Evolutionary conservation across 176 grass and related monocot species (phyloP).

Genomic region (Cenchrus fungigraminus): DNA sequence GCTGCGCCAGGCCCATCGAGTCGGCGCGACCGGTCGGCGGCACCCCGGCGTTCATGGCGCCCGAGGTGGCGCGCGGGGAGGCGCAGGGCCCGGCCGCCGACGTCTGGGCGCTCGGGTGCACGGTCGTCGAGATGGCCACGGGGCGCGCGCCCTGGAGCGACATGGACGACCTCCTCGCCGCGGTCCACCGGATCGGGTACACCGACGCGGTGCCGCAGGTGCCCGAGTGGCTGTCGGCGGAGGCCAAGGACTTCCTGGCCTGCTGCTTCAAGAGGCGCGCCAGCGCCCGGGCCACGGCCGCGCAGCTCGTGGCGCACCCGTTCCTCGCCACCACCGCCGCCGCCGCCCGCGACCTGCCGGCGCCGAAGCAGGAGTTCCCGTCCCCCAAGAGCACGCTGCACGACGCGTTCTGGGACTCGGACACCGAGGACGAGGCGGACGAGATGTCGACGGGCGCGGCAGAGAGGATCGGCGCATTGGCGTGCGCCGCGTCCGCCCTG

Average conservation of each 20-base stretch:
- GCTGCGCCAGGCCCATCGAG: constrained; percentile 45
- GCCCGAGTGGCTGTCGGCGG: constrained; percentile 63
- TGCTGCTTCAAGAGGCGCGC: constrained; percentile 56
- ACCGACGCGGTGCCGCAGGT: constrained; percentile 54
- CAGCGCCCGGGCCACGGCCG: constrained; percentile 40
- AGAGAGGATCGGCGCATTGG: constrained; percentile 52
- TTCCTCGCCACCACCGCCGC: constrained; percentile 49
- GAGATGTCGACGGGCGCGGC: constrained; percentile 40
- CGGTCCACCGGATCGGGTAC: constrained; percentile 79
- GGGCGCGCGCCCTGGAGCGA: constrained; percentile 61
- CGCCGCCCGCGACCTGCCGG: constrained; percentile 31
- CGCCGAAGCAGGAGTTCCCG: constrained; percentile 52
- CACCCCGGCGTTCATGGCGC: constrained; percentile 91
- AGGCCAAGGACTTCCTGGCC: constrained; percentile 71
- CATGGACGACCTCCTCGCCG: constrained; percentile 48
- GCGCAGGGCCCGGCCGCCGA: constrained; percentile 66
- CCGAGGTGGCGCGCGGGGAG: constrained; percentile 81
- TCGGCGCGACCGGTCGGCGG: constrained; percentile 52
- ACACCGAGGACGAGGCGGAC: constrained; percentile 46
- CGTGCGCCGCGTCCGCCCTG: constrained; percentile 37
- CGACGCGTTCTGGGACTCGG: constrained; percentile 55
- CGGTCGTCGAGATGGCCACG: constrained; percentile 79
- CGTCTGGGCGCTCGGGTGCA: constrained; percentile 90
- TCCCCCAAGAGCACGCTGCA: constrained; percentile 71
- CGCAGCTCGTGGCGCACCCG: constrained; percentile 66